Evolutionary conservation across 257 asterid species (phyloP).

Genomic region (Solanum appendiculatum): DNA sequence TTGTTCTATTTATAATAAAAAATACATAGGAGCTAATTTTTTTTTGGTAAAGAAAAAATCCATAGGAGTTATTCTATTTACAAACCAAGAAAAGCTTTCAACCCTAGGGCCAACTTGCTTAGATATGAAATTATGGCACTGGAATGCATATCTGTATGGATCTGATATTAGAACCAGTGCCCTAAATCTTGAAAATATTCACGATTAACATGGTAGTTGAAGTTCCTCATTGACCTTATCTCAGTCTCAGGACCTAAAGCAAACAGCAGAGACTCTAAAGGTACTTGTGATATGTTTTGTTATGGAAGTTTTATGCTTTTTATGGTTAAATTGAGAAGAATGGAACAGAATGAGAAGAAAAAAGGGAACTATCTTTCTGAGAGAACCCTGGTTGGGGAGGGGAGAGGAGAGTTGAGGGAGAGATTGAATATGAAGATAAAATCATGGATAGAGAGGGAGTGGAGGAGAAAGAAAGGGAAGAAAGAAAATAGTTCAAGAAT

Average conservation of each 20-base stretch:
- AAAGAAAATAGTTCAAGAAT: neutral
- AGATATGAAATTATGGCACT: neutral
- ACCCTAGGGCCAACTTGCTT: neutral
- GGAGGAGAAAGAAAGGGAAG: neutral
- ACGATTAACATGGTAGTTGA: neutral
- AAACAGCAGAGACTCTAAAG: neutral
- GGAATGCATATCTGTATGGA: neutral
- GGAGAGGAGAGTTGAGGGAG: neutral
- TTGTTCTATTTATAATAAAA: neutral
- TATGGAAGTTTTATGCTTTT: neutral
- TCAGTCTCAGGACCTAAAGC: neutral
- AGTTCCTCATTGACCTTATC: neutral
- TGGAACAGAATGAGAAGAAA: neutral
- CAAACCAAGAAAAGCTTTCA: neutral
- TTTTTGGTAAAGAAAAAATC: no score
- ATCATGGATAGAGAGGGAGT: neutral
- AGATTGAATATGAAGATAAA: neutral
- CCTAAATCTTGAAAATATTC: no score
- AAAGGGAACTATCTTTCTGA: neutral
- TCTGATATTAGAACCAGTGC: neutral
- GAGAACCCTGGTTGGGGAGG: neutral
- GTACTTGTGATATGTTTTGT: neutral
- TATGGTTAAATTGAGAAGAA: neutral
- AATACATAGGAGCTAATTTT: no score
- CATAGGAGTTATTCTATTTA: neutral